Evolutionary conservation across 345 rosid species (phyloP), one percentile per base, ranked within the genome.

Genomic region (Syzygium jambos): DNA sequence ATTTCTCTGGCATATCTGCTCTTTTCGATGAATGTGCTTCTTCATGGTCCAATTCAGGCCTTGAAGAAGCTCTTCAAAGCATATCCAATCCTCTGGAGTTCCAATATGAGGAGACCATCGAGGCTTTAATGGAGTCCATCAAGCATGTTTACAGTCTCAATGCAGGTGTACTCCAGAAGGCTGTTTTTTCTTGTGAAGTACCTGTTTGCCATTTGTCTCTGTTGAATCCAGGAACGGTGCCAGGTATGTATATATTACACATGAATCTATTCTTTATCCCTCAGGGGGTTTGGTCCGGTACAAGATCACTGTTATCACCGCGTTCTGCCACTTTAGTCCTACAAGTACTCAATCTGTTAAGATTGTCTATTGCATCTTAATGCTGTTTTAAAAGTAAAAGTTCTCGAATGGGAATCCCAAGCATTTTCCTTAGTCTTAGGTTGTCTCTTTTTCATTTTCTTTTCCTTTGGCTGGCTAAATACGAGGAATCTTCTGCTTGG

Each of bases 1-100:
- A 93, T 87, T 84, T 90, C 83, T 55, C 86, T 38, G 87, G 53
- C 85, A 34, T 92, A 65, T 84, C 88, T 90, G 85, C 88, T 87
- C 93, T 95, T 91, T 85, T 95, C 63, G 90, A 89, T 15, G 95
- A 95, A 89, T 96, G 98, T 89, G 89, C 90, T 78, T 56, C 88
- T 46, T 17, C 90, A 77, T 98, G 99, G 99, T 91, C 92, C 78
- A 93, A 92, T 91, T 94, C 98, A 7, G 97, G 99, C 86, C 93
- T 98, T 54, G 89, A 90, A 91, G 95, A 94, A 91, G 96, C 97
- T 87, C 89, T 96, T 29, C 85, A 51, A 59, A 89, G 84, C 88
- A 88, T 92, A 83, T 91, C 93, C 82, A 95, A 87, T 89, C 57
- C 78, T 15, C 83, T 89, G 49, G 89, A 86, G 88, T 86, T 89